Evolutionary conservation across 2,329 filamentous ascomycete genomes (phyloP), one percentile per base, ranked within the genome.

Genomic region (Biscogniauxia marginata): DNA sequence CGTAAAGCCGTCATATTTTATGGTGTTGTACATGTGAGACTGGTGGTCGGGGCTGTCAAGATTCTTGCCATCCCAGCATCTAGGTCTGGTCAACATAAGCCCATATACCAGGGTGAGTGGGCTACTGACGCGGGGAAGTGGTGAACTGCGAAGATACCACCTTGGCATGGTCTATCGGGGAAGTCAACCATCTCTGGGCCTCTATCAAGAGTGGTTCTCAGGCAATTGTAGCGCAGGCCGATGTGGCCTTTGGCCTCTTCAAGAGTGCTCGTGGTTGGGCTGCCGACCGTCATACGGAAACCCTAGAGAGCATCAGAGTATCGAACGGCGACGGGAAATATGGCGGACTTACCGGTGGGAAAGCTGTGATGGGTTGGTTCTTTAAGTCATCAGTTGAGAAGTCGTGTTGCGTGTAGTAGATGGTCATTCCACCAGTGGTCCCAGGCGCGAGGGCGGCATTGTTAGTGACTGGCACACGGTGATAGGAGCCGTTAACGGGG

Each of bases 221-320:
- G 68, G 56, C 76, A 78, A 34, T 73, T 74, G 61, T 73, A 78
- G 21, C 73, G 73, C 6, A 78, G 71, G 6, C 72, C 71, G 53
- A 71, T 65, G 59, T 74, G 70, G 18, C 66, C 65, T 52, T 67
- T 68, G 47, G 72, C 72, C 7, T 67, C 62, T 23, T 64, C 61
- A 4, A 64, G 52, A 9, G 60, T 59, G 50, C 25, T 55, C 1
- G 66, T 68, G 21, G 67, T 62, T 19, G 67, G 67, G 51, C 68
- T 74, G 54, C 75, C 76, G 25, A 77, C 71, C 7, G 74, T 72
- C 76, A 78, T 78, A 48, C 76, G 72, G 69, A 78, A 78, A 9
- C 75, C 75, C 72, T 74, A 46, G 4, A 46, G 44, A 48, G 30
- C 4, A 22, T 63, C 52, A 68, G 57, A 56, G n/a, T n/a, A 4